Evolutionary conservation across 345 rosid species (phyloP), one percentile per base, ranked within the genome.

Genomic region (Gossypium longicalyx): DNA sequence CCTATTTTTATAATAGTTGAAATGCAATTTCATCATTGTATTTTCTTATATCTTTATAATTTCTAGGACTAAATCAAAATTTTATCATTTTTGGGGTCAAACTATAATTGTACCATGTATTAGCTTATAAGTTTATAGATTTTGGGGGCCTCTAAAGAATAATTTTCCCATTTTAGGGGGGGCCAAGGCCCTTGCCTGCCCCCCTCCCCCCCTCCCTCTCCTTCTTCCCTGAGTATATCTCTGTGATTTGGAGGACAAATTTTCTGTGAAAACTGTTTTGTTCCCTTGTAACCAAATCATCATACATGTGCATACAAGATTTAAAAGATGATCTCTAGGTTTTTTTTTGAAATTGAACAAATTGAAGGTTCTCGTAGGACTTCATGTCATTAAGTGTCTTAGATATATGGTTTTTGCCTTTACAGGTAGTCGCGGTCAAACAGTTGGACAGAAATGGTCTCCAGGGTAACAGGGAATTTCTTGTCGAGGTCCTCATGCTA

Each of bases 401-500:
- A 53, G 20, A 48, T 61, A 38, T 61, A 45, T 67, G 13, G 12
- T 15, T 44, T n/a, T 58, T 59, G 2, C 29, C 43, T 62, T 65
- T 77, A 75, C 89, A 96, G 99, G 89, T 86, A 74, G 98, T 96
- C 76, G 99, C 99, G 63, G 97, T 96, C 75, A 96, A 96, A 81
- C 98, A 93, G 76, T 76, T 93, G 84, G 99, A 96, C 73, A 86
- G 96, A 77, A 91, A 96, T 80, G 99, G 99, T 64, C 90, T 96
- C 65, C 99, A 96, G 83, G 99, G 99, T 72, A 96, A 93, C 81
- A 81, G 99, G 80, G 99, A 96, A 79, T 96, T 96, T 80, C 84
- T 96, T 72, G 99, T 96, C 70, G 99, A 96, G 84, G 99, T 96
- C 77, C 97, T 96, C 68, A 96, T 96, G 99, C 92, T 96, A 70